Conservation (phyloP, 2,329 filamentous ascomycete species). For the Metarhizium album region DNA sequence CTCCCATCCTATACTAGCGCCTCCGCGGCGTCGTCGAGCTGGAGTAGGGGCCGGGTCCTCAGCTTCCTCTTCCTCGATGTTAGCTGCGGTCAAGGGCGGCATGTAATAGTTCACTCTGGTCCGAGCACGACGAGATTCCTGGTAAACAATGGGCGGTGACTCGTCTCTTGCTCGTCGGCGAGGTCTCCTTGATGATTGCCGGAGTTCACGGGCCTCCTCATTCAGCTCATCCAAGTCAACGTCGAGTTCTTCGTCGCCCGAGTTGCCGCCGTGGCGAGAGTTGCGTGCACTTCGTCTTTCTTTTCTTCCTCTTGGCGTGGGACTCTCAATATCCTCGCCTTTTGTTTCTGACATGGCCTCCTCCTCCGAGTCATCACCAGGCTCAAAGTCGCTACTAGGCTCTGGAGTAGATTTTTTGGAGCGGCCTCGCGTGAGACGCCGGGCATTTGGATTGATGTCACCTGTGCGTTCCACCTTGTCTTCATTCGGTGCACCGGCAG, state of each 20-base stretch:
- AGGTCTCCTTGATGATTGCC: constrained; percentile 40
- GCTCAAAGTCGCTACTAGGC: constrained; percentile 51
- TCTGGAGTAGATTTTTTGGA: constrained; percentile 37
- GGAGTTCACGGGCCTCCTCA: constrained; percentile 54
- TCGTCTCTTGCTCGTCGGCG: constrained; percentile 39
- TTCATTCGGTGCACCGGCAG: constrained; percentile 20
- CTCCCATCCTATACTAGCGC: constrained; percentile 54
- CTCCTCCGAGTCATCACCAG: constrained; percentile 47
- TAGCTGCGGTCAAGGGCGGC: constrained; percentile 50
- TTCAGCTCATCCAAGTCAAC: constrained; percentile 54
- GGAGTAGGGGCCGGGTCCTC: constrained; percentile 58
- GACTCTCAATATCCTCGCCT: constrained; percentile 36
- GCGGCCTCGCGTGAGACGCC: constrained; percentile 37
- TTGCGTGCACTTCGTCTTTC: constrained; percentile 28
- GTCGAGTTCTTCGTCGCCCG: constrained; percentile 45
- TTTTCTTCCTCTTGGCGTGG: constrained; percentile 38
- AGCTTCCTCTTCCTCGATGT: constrained; percentile 65
- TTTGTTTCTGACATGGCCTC: constrained; percentile 36
- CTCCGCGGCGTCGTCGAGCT: constrained; percentile 53
- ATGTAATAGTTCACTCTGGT: constrained; percentile 75
- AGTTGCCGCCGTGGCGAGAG: constrained; percentile 39
- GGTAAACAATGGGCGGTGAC: constrained; percentile 44
- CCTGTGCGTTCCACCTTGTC: constrained; percentile 17
- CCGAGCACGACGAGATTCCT: constrained; percentile 44
- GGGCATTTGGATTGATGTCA: constrained; percentile 22